These are phyloP conservation scores for Pleomassaria siparia DNA, from an alignment of 2,329 filamentous ascomycete genomes.

Conservation along the genomic window DNA sequence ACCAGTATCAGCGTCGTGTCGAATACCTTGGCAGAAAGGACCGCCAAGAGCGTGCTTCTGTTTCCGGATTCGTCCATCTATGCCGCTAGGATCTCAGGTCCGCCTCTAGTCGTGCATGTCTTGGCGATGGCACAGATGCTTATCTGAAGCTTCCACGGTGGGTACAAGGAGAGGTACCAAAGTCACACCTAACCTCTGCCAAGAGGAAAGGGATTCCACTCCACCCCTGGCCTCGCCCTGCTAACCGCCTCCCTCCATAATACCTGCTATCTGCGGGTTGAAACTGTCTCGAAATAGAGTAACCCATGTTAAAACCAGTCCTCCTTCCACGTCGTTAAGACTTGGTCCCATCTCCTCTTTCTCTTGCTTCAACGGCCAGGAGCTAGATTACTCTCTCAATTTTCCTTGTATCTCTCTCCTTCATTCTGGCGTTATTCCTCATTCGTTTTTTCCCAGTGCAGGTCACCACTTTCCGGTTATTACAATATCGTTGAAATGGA, in stretches of 20 bases:
- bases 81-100: not conserved
- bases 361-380: constrained; percentile 24
- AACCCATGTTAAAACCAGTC: constrained; percentile 19
- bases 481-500: constrained; percentile 36
- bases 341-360: constrained; percentile 20
- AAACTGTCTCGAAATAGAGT: constrained; percentile 27
- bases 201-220: constrained; percentile 29
- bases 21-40: not conserved
- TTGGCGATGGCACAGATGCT: constrained; percentile 22
- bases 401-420: constrained; percentile 14
- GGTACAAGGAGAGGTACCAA: constrained; percentile 29
- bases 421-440: constrained; percentile 20
- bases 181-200: constrained; percentile 35
- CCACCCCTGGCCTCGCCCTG: constrained; percentile 22
- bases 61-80: constrained; percentile 16
- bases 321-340: constrained; percentile 25
- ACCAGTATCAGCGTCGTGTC: not conserved
- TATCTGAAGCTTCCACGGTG: constrained; percentile 34
- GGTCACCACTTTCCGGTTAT: constrained; percentile 29
- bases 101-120: constrained; percentile 18
- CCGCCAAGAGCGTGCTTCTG: constrained; percentile 3
- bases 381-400: constrained; percentile 22
- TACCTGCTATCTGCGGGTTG: constrained; percentile 26
- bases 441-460: constrained; percentile 30
- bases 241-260: constrained; percentile 26